Conservation (phyloP, 164 flowering plant genomes). For the Hamamelis virginiana region DNA sequence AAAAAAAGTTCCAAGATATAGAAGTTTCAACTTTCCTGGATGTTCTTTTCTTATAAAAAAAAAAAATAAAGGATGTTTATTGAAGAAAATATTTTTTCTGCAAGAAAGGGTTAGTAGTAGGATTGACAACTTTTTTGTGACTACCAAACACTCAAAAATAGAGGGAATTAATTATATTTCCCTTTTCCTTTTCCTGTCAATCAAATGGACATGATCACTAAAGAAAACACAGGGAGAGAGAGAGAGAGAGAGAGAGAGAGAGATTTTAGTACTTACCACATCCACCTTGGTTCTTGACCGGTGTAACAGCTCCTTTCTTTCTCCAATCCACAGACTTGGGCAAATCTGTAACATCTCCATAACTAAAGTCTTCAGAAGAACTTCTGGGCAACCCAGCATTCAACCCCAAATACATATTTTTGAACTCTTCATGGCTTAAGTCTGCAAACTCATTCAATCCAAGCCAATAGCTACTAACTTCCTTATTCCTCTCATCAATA, state of each 20-base stretch:
- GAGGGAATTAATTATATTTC: no score
- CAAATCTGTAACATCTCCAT: conserved; percentile 27
- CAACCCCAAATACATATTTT: conserved; percentile 33
- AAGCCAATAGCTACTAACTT: conserved; percentile 41
- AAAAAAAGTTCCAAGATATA: no score
- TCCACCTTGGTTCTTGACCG: conserved; percentile 52
- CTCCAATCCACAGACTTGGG: conserved; percentile 53
- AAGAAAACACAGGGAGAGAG: not conserved
- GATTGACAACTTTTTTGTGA: no score
- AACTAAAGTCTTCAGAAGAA: conserved; percentile 27
- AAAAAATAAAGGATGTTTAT: no score
- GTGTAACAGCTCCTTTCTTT: conserved; percentile 47
- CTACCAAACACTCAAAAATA: no score
- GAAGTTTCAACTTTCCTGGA: no score
- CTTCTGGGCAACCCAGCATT: conserved; percentile 18
- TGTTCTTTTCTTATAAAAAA: no score
- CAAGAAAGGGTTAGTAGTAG: no score
- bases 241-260: no score
- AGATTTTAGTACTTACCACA: conserved; percentile 29
- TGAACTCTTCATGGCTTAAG: conserved; percentile 48
- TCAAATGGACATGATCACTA: no score
- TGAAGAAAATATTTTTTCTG: no score
- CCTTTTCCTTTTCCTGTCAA: no score
- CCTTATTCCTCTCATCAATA: conserved; percentile 34
- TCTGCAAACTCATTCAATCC: conserved; percentile 52